phyloP scores from a whole-genome alignment of 176 grass and related monocot species.

The Dactylis glomerata region DNA sequence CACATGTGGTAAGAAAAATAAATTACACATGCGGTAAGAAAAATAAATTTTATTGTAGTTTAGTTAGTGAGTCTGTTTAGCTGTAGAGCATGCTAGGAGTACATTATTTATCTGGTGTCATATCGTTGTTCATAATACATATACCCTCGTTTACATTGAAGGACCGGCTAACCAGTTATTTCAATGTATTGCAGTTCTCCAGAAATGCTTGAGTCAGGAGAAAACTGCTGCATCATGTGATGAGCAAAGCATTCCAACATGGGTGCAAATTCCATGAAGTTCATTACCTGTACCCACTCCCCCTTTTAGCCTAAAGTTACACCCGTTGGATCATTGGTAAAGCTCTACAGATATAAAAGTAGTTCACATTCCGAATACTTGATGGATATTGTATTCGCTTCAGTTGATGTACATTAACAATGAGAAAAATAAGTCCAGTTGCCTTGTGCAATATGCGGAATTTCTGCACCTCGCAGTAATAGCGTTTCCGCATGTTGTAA shows the following conservation, averaged over 20 bases:
- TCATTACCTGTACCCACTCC: neutral
- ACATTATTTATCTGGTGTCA: neutral
- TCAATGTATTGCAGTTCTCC: slow-evolving; percentile 56
- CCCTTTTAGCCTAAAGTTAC: slow-evolving; percentile 25
- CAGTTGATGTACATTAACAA: slow-evolving; percentile 1
- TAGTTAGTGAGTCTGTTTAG: neutral
- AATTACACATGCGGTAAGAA: neutral
- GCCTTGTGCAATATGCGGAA: neutral
- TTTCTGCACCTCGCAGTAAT: neutral
- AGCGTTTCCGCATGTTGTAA: neutral
- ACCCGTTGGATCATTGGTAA: slow-evolving; percentile 24
- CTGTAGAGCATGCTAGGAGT: neutral
- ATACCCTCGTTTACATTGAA: neutral
- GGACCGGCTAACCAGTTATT: neutral
- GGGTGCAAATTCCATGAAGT: slow-evolving; percentile 1
- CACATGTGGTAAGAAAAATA: neutral
- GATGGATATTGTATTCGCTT: slow-evolving; percentile 18
- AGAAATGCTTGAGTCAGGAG: slow-evolving; percentile 61
- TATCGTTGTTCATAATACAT: neutral
- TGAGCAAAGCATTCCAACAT: slow-evolving; percentile 7
- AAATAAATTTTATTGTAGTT: slow-evolving; percentile 1
- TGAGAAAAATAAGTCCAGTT: neutral
- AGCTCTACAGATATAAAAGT: slow-evolving; percentile 18
- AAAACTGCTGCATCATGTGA: slow-evolving; percentile 77
- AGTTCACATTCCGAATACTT: neutral